These are phyloP conservation scores for Mortierella sp. DNA, from an alignment of 371 early-diverging fungal genomes.

Conservation along the genomic window DNA sequence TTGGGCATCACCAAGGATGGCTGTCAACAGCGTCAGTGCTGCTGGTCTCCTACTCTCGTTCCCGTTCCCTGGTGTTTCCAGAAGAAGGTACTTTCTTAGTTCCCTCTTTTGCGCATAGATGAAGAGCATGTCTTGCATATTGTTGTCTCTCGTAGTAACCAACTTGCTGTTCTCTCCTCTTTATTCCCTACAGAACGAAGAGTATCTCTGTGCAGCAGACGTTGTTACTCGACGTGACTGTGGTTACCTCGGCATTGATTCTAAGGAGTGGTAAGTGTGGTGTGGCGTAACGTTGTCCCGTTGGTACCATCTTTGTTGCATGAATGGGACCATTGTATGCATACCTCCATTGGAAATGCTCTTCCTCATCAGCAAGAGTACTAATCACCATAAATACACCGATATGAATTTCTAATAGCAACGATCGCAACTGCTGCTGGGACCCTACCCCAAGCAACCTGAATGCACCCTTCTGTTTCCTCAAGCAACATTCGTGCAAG, in stretches of 20 bases:
- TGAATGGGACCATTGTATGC: background rate
- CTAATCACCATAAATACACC: background rate
- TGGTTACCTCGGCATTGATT: constrained; percentile 46
- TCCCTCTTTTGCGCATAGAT: background rate
- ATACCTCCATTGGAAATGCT: background rate
- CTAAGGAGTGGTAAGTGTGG: constrained; percentile 34
- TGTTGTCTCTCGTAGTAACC: background rate
- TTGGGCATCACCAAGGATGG: constrained; percentile 39
- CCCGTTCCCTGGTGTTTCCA: constrained; percentile 57
- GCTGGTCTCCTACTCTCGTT: constrained; percentile 37
- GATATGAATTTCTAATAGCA: constrained; percentile 12
- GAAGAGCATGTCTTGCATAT: background rate
- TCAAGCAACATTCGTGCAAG: constrained; percentile 44
- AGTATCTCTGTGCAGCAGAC: constrained; percentile 39
- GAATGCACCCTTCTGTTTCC: constrained; percentile 54
- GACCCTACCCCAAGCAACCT: constrained; percentile 38
- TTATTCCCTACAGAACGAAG: constrained; percentile 22
- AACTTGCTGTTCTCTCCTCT: background rate
- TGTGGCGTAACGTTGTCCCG: background rate
- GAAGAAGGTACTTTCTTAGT: constrained; percentile 32
- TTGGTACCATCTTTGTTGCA: background rate
- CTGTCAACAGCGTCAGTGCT: constrained; percentile 54
- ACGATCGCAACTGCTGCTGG: constrained; percentile 49
- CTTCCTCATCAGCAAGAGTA: too few relatives aligned
- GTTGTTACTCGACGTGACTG: constrained; percentile 49